These are phyloP conservation scores for Colletotrichum lini DNA, from an alignment of 2,329 filamentous ascomycete species.

Conservation along the genomic window DNA sequence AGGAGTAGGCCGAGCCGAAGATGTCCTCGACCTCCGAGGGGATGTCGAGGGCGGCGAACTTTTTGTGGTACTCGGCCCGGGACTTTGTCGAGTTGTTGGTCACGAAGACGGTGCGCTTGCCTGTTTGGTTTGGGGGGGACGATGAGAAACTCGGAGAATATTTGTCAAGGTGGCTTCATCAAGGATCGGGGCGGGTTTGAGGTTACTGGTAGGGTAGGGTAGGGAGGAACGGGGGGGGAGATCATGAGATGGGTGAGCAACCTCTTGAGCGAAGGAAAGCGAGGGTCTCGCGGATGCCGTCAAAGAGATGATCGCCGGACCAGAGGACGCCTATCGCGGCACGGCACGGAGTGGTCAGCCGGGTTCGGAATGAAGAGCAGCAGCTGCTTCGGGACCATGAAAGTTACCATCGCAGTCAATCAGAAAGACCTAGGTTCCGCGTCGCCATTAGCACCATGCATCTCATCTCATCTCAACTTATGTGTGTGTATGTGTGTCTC, in stretches of 20 bases:
- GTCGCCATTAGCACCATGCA: slow-evolving; percentile 42
- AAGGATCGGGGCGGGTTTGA: not conserved
- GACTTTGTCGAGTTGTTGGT: slow-evolving; percentile 99
- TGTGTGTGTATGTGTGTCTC: too few species aligned
- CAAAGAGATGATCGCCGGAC: slow-evolving; percentile 93
- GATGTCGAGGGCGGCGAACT: slow-evolving; percentile 86
- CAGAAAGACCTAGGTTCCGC: slow-evolving; percentile 73
- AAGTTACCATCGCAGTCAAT: slow-evolving; percentile 94
- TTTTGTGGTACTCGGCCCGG: slow-evolving; percentile 91
- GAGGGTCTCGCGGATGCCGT: slow-evolving; percentile 87
- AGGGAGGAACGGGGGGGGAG: not conserved
- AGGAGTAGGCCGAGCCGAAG: slow-evolving; percentile 95
- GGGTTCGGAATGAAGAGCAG: not conserved
- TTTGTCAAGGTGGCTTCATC: not conserved
- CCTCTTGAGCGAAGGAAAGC: slow-evolving; percentile 86
- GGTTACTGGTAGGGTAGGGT: not conserved
- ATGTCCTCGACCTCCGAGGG: slow-evolving; percentile 88
- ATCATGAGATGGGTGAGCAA: slow-evolving; percentile 53
- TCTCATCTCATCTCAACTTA: not conserved
- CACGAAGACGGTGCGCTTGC: slow-evolving; percentile 94
- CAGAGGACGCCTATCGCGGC: slow-evolving; percentile 84
- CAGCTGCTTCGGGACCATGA: slow-evolving; percentile 28
- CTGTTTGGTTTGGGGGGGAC: slow-evolving; percentile 58
- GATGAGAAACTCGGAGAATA: slow-evolving; percentile 17
- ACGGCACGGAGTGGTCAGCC: slow-evolving; percentile 8